These are phyloP conservation scores for Aegilops sharonensis DNA, from an alignment of 176 grass and related monocot species.

Conservation along the genomic window DNA sequence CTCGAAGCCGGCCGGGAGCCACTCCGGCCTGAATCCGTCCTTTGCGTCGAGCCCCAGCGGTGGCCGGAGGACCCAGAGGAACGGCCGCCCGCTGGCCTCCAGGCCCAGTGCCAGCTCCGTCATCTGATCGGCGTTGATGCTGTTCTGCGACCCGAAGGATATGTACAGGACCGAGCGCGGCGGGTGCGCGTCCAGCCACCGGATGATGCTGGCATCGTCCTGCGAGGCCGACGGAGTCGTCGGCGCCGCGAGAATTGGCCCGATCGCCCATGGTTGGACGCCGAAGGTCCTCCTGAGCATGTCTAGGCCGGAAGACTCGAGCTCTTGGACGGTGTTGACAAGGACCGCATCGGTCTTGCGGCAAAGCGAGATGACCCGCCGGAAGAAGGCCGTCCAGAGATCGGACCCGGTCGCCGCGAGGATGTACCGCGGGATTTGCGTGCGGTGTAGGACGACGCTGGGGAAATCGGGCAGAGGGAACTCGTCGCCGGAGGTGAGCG, in stretches of 20 bases:
- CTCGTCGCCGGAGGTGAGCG: constrained; percentile 23
- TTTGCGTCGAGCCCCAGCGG: constrained; percentile 43
- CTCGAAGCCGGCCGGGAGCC: constrained; percentile 68
- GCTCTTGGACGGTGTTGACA: constrained; percentile 58
- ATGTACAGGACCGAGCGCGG: constrained; percentile 55
- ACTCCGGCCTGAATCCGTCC: constrained; percentile 33
- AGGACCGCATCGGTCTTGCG: constrained; percentile 39
- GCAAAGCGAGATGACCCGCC: constrained; percentile 15
- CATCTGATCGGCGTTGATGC: constrained; percentile 50
- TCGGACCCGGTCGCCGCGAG: constrained; percentile 31
- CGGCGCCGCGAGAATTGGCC: constrained; percentile 36
- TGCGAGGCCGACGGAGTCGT: not conserved
- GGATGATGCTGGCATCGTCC: not conserved
- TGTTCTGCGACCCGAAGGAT: constrained; percentile 66
- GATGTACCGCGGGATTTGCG: constrained; percentile 43
- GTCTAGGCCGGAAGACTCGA: constrained; percentile 45
- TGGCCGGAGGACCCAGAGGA: constrained; percentile 58
- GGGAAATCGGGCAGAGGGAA: constrained; percentile 47
- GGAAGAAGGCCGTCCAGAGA: constrained; percentile 52
- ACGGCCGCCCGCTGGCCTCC: constrained; percentile 47
- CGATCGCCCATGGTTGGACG: constrained; percentile 33
- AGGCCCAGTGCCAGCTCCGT: constrained; percentile 48
- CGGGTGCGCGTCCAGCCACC: constrained; percentile 48
- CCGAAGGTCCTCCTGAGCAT: constrained; percentile 36
- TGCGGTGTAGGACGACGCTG: constrained; percentile 41